Conservation (phyloP, 345 rosid genomes). For the Ceriops decandra region DNA sequence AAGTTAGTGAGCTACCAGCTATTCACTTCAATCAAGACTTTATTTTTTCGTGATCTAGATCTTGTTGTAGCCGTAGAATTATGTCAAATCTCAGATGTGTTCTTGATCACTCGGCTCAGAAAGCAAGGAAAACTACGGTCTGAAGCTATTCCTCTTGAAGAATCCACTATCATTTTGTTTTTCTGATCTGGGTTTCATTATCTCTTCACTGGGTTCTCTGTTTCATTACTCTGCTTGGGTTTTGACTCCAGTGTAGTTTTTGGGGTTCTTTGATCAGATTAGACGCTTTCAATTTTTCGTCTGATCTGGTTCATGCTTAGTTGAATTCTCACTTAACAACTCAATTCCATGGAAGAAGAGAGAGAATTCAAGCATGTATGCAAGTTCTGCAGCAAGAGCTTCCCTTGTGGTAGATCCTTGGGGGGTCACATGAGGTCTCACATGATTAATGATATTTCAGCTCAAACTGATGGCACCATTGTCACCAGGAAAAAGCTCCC, state of each 20-base stretch:
- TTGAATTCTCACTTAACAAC: constrained; percentile 11
- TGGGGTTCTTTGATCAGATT: too few species aligned
- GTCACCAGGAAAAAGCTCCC: constrained; percentile 36
- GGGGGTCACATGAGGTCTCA: constrained; percentile 84
- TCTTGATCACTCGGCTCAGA: background rate
- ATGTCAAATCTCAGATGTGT: background rate
- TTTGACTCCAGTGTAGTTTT: too few species aligned
- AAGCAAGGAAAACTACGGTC: background rate
- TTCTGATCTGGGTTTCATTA: constrained; percentile 35
- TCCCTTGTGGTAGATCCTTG: constrained; percentile 60
- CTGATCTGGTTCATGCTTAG: background rate
- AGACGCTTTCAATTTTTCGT: background rate
- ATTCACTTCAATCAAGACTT: background rate
- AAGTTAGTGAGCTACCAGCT: background rate
- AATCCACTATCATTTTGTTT: constrained; percentile 14
- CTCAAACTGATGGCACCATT: constrained; percentile 27
- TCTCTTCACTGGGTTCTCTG: constrained; percentile 17
- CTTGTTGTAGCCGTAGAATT: background rate
- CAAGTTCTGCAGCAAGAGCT: constrained; percentile 61
- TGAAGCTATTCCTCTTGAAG: background rate
- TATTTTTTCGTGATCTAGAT: background rate
- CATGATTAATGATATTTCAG: constrained; percentile 34
- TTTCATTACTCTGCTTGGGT: constrained; percentile 13
- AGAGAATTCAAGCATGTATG: constrained; percentile 10
- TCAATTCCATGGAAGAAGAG: constrained; percentile 7